Percentiles rank a stretch among this genome's conserved stretches.
These are phyloP conservation scores for Didymella keratinophila DNA, from an alignment of 2,329 filamentous ascomycete species.

Conservation along the genomic window DNA sequence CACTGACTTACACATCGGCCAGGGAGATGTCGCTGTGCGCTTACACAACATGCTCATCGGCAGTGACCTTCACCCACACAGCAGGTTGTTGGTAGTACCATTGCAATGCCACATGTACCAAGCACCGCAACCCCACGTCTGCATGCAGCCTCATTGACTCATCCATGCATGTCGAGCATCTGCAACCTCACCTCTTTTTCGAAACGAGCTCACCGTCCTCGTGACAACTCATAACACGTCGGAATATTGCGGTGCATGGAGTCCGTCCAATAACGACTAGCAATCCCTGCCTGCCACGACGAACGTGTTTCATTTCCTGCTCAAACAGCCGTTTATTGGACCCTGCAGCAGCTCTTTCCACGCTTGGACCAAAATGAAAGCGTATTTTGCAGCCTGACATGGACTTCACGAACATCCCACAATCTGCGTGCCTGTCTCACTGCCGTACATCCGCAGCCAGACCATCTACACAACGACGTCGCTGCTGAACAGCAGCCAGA, in stretches of 20 bases:
- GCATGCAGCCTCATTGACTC: constrained; percentile 13
- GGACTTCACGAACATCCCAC: constrained; percentile 17
- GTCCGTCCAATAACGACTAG: constrained; percentile 17
- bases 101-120: constrained; percentile 5
- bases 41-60: constrained; percentile 19
- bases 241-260: constrained; percentile 23
- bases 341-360: constrained; percentile 36
- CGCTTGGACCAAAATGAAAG: constrained; percentile 17
- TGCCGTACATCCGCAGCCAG: constrained; percentile 5
- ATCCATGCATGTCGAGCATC: constrained; percentile 6
- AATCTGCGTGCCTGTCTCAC: constrained; percentile 9
- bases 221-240: constrained; percentile 30
- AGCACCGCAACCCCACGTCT: not conserved
- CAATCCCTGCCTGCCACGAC: constrained; percentile 20
- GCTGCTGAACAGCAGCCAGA: not conserved
- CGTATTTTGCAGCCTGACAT: constrained; percentile 26
- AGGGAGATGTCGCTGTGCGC: constrained; percentile 1
- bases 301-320: constrained; percentile 20
- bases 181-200: constrained; percentile 14
- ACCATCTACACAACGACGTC: not conserved
- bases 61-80: constrained; percentile 9
- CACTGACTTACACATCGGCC: constrained; percentile 28
- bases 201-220: constrained; percentile 24
- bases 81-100: not conserved
- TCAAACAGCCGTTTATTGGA: constrained; percentile 34